Percentiles rank a stretch among this genome's conserved stretches.
Evolutionary conservation across 1,284 basidiomycete genomes (phyloP).

Genomic region (Pseudozyma sp.): DNA sequence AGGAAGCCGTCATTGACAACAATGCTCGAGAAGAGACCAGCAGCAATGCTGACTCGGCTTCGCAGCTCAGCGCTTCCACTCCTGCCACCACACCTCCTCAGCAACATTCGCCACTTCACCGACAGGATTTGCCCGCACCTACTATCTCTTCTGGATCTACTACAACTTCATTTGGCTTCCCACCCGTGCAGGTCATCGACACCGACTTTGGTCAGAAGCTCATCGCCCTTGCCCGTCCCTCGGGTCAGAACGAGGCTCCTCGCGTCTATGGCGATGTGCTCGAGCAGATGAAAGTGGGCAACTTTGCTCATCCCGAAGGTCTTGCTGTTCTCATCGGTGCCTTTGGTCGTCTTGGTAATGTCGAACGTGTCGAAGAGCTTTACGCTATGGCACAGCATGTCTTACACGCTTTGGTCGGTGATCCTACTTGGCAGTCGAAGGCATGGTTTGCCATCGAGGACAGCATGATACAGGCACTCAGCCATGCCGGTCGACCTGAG

Average conservation of each 20-base stretch:
- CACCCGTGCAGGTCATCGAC: slow-evolving; percentile 57
- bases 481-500: slow-evolving; percentile 59
- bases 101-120: slow-evolving; percentile 41
- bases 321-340: slow-evolving; percentile 56
- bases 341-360: slow-evolving; percentile 72
- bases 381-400: slow-evolving; percentile 71
- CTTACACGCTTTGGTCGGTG: slow-evolving; percentile 44
- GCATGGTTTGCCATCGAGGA: slow-evolving; percentile 69
- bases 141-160: slow-evolving; percentile 15
- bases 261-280: slow-evolving; percentile 35
- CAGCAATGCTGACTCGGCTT: slow-evolving; percentile 24
- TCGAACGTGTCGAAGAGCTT: slow-evolving; percentile 72
- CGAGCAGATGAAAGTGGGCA: slow-evolving; percentile 46
- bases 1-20: neutral
- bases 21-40: slow-evolving; percentile 9
- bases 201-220: slow-evolving; percentile 50
- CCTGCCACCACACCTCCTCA: slow-evolving; percentile 29
- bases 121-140: slow-evolving; percentile 29
- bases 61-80: slow-evolving; percentile 20
- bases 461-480: slow-evolving; percentile 63
- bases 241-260: slow-evolving; percentile 25
- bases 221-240: slow-evolving; percentile 13
- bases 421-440: slow-evolving; percentile 68
- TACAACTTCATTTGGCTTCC: slow-evolving; percentile 23
- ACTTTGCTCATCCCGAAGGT: slow-evolving; percentile 53